Evolutionary conservation across 768 basidiomycete species (phyloP), one percentile per base, ranked within the genome.

Genomic region (Boletus vermiculosoides): DNA sequence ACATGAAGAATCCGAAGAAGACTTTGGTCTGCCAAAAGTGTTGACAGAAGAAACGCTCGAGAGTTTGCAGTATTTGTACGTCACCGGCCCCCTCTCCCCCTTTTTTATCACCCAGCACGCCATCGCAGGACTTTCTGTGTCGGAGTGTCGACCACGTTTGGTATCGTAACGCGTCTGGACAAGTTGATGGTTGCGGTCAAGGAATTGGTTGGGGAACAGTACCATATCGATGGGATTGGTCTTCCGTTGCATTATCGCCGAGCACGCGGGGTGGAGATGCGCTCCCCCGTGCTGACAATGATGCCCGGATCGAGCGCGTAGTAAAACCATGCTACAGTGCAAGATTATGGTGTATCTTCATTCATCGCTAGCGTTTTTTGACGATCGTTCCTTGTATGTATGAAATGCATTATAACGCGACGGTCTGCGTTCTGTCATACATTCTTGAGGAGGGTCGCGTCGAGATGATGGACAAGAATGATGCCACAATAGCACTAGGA

Each of bases 201-300:
- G 68, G 90, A 93, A 70, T 76, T 94, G 45, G 89, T 94, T 1
- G 92, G 92, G 2, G 92, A 94, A 68, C 87, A 90, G 62, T 92
- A 88, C 67, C 88, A 92, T 66, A 88, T 93, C n/a, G 81, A 86
- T 56, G 88, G 88, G 0, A 71, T 89, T 16, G 85, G 81, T 36
- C 59, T 53, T 53, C 67, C 61, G 20, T 20, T 60, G 46, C 55
- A 73, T 56, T 61, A 55, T 56, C 59, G 50, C 51, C 64, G 64
- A 50, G 56, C 44, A 54, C 53, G 28, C 0, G 71, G 69, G 12
- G 62, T 71, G 30, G 74, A 74, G 25, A 59, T 73, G 63, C 64
- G 65, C 20, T 67, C 73, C 23, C 72, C 73, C 3, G 41, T 52
- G 18, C 15, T 25, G 1, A 56, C 53, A 2, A 33, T 25, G 36